phyloP scores from a whole-genome alignment of 805 yeast genomes.

The Myxozyma lipomycoides region DNA sequence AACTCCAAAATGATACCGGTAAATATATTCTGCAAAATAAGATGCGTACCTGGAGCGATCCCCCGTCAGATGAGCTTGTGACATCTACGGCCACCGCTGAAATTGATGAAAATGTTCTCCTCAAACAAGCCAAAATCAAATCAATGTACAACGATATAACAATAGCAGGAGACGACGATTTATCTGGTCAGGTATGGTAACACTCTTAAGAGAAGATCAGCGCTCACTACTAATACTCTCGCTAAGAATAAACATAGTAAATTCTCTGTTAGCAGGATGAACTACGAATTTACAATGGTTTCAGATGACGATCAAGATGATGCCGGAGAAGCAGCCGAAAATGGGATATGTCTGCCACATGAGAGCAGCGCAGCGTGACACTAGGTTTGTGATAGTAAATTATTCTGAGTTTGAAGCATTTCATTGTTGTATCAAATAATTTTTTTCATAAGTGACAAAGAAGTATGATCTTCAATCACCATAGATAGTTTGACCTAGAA shows the following conservation, averaged over 20 bases:
- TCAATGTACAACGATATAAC: not conserved
- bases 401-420: too few relatives aligned
- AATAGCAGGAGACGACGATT: not conserved
- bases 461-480: too few relatives aligned
- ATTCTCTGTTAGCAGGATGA: too few relatives aligned
- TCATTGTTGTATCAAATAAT: too few relatives aligned
- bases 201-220: too few relatives aligned
- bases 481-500: too few relatives aligned
- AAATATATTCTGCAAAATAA: conserved; percentile 58
- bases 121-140: not conserved
- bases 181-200: too few relatives aligned
- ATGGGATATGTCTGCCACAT: conserved; percentile 4
- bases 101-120: not conserved
- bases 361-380: too few relatives aligned
- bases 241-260: too few relatives aligned
- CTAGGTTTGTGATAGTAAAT: too few relatives aligned
- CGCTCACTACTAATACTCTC: too few relatives aligned
- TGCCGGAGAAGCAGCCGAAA: conserved; percentile 6
- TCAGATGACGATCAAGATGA: not conserved
- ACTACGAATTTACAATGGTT: conserved; percentile 3
- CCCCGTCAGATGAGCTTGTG: conserved; percentile 7
- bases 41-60: conserved; percentile 68
- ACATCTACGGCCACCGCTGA: conserved; percentile 2
- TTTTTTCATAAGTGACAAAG: too few relatives aligned
- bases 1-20: conserved; percentile 45